Evolutionary conservation across 768 basidiomycete species (phyloP).

Genomic region (Mycena filopes): DNA sequence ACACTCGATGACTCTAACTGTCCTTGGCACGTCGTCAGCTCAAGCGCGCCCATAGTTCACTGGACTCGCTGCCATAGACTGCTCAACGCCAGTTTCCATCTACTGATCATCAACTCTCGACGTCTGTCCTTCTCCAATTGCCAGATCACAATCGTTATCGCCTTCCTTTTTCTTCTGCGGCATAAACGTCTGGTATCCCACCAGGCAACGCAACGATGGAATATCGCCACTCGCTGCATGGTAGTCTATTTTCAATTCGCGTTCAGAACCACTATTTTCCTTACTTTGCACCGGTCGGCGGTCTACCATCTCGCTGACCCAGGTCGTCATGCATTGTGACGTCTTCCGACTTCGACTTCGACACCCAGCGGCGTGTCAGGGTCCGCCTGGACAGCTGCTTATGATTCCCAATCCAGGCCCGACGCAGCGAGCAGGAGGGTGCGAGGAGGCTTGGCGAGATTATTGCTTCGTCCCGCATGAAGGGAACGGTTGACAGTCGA

Average conservation of each 20-base stretch:
- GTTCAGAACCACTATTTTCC: no score
- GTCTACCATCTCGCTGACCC: slow-evolving; percentile 20
- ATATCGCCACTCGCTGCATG: no score
- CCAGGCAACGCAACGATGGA: no score
- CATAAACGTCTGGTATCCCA: neutral
- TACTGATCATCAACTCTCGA: slow-evolving; percentile 24
- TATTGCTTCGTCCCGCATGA: slow-evolving; percentile 10
- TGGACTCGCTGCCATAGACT: neutral
- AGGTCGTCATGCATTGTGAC: slow-evolving; percentile 32
- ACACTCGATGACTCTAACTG: slow-evolving; percentile 4
- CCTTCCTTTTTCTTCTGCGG: neutral
- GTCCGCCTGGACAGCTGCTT: slow-evolving; percentile 7
- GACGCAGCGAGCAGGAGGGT: neutral
- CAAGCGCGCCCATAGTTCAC: slow-evolving; percentile 9
- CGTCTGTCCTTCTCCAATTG: slow-evolving; percentile 12
- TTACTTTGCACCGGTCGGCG: no score
- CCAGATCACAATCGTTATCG: neutral
- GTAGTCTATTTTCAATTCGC: no score
- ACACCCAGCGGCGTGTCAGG: slow-evolving; percentile 33
- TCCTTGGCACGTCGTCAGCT: slow-evolving; percentile 32
- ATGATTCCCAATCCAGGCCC: slow-evolving; percentile 5
- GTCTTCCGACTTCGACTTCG: slow-evolving; percentile 5
- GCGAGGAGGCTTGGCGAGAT: slow-evolving; percentile 30
- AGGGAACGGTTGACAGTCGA: slow-evolving; percentile 19
- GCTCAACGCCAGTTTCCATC: neutral